Percentiles rank a stretch among this genome's conserved stretches.
phyloP scores from a whole-genome alignment of 805 yeast genomes.

The Yarrowia porcina region DNA sequence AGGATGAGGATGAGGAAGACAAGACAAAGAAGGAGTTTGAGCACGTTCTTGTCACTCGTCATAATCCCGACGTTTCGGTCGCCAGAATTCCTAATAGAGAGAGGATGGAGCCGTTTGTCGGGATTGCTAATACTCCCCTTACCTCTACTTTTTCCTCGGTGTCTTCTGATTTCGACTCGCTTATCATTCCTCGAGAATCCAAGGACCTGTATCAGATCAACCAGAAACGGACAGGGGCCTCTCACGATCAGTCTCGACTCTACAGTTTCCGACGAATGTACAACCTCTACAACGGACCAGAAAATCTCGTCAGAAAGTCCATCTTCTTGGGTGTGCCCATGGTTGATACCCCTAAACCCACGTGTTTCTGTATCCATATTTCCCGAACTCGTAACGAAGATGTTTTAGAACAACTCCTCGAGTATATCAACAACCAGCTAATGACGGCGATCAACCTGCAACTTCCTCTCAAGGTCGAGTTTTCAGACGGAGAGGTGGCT shows the following conservation, averaged over 20 bases:
- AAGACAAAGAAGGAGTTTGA: background rate
- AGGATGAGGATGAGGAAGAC: background rate
- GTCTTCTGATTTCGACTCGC: background rate
- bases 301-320: background rate
- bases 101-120: background rate
- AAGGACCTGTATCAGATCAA: background rate
- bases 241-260: background rate
- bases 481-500: constrained; percentile 34
- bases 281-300: background rate
- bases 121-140: background rate
- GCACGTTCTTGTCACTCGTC: background rate
- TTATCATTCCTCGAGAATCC: background rate
- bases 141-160: background rate
- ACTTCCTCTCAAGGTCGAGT: constrained; percentile 34
- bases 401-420: background rate
- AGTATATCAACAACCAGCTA: background rate
- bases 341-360: background rate
- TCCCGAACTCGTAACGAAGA: constrained; percentile 15
- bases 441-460: background rate
- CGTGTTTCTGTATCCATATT: constrained; percentile 9
- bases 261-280: constrained; percentile 4
- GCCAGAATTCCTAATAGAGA: background rate
- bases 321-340: background rate
- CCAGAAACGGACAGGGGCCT: background rate
- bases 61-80: background rate